Percentiles rank a stretch among this genome's conserved stretches.
phyloP scores from a whole-genome alignment of 2,329 filamentous ascomycete genomes.

The Ophiostoma montium region DNA sequence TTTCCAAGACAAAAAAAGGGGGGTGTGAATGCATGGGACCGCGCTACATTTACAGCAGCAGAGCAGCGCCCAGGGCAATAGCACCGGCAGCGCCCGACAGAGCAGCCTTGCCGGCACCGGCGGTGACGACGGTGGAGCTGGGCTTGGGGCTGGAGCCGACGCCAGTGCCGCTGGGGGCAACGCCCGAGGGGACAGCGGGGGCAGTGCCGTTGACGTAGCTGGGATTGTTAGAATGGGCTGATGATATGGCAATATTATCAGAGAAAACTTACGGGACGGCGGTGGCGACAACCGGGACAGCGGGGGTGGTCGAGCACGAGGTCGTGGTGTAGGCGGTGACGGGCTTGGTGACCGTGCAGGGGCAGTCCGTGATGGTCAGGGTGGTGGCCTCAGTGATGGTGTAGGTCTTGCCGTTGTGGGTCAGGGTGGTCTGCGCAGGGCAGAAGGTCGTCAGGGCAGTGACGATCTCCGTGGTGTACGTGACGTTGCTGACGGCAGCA shows the following conservation, averaged over 20 bases:
- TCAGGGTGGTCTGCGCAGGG: slow-evolving; percentile 50
- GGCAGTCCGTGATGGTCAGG: slow-evolving; percentile 51
- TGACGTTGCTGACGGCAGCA: slow-evolving; percentile 28
- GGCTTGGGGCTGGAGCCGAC: slow-evolving; percentile 20
- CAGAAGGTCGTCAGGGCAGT: slow-evolving; percentile 58
- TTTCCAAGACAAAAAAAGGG: slow-evolving; percentile 8
- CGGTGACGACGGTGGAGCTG: slow-evolving; percentile 34
- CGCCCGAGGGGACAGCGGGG: slow-evolving; percentile 2
- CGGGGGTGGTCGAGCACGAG: slow-evolving; percentile 34
- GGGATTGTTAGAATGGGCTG: slow-evolving; percentile 9
- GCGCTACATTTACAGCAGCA: slow-evolving; percentile 38
- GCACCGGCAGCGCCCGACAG: slow-evolving; percentile 46
- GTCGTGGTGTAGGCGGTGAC: slow-evolving; percentile 38
- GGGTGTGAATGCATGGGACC: neutral
- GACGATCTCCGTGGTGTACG: slow-evolving; percentile 51
- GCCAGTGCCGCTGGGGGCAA: slow-evolving; percentile 23
- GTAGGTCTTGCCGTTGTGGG: slow-evolving; percentile 52
- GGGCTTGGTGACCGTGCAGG: slow-evolving; percentile 49
- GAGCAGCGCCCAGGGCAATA: slow-evolving; percentile 45
- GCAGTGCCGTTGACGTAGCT: slow-evolving; percentile 27
- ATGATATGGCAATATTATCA: neutral
- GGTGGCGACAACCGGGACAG: no score
- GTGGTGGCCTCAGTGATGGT: slow-evolving; percentile 54
- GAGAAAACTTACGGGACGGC: slow-evolving; percentile 33
- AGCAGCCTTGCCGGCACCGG: slow-evolving; percentile 42